Percentiles rank a stretch among this genome's conserved stretches.
These are phyloP conservation scores for Coemansia sp. DNA, from an alignment of 192 early-diverging fungal genomes.

Conservation along the genomic window DNA sequence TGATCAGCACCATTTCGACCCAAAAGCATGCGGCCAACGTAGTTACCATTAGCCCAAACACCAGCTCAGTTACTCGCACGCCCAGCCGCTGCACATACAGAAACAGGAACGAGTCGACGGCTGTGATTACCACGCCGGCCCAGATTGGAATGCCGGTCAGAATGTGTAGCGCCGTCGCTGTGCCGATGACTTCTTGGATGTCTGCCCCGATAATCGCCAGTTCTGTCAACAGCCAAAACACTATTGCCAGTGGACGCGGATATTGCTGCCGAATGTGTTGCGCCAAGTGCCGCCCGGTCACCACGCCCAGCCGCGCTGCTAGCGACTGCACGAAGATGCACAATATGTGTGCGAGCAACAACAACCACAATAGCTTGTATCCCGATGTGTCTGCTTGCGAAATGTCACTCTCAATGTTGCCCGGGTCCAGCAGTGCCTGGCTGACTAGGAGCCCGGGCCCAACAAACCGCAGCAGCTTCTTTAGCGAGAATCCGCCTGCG, in stretches of 20 bases:
- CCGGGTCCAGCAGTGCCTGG: conserved; percentile 70
- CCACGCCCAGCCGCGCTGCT: conserved; percentile 64
- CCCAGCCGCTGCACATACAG: conserved; percentile 67
- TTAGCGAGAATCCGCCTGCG: conserved; percentile 53
- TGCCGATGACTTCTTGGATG: conserved; percentile 83
- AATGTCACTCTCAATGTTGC: conserved; percentile 72
- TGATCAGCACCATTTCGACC: conserved; percentile 65
- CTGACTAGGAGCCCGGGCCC: conserved; percentile 63
- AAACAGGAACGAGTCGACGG: conserved; percentile 79
- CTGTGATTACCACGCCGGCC: conserved; percentile 79
- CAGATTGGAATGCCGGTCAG: conserved; percentile 69
- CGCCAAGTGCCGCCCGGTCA: conserved; percentile 66
- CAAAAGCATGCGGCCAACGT: conserved; percentile 77
- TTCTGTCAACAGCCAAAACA: conserved; percentile 64
- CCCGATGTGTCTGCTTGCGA: conserved; percentile 65
- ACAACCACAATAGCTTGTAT: conserved; percentile 64
- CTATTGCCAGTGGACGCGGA: conserved; percentile 42
- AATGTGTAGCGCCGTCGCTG: conserved; percentile 83
- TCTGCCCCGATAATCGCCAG: conserved; percentile 72
- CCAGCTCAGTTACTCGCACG: conserved; percentile 69
- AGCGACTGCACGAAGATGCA: conserved; percentile 66
- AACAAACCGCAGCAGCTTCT: conserved; percentile 62
- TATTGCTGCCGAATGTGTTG: conserved; percentile 58
- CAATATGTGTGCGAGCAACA: conserved; percentile 62
- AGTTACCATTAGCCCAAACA: conserved; percentile 72